Evolutionary conservation across 352 stramenopile genomes (phyloP).

Genomic region (Globisporangium ultimum): DNA sequence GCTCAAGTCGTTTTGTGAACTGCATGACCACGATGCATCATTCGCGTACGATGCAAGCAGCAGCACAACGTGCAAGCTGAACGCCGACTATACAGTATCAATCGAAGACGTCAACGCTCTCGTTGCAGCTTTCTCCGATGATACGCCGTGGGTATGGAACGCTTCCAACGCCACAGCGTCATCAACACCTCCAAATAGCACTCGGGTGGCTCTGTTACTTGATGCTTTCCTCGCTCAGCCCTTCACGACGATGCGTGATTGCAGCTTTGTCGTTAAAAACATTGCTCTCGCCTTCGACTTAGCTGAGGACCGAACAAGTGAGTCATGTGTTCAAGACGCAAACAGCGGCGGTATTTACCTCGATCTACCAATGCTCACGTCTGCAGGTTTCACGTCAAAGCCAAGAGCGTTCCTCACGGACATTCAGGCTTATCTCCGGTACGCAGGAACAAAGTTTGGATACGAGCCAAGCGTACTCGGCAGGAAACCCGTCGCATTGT

Average conservation of each 20-base stretch:
- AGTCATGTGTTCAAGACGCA: slow-evolving; percentile 15
- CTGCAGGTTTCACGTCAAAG: slow-evolving; percentile 23
- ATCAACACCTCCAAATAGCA: slow-evolving; percentile 16
- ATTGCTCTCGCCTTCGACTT: slow-evolving; percentile 24
- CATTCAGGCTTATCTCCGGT: slow-evolving; percentile 47
- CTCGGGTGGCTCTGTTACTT: slow-evolving; percentile 34
- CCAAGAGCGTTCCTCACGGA: slow-evolving; percentile 26
- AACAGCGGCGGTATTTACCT: slow-evolving; percentile 21
- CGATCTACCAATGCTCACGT: slow-evolving; percentile 26
- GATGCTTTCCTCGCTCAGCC: slow-evolving; percentile 52
- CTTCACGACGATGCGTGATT: slow-evolving; percentile 25
- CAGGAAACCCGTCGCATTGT: slow-evolving; percentile 1
- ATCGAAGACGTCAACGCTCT: slow-evolving; percentile 18
- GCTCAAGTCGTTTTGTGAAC: slow-evolving; percentile 39
- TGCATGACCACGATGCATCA: slow-evolving; percentile 18
- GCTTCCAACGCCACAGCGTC: not conserved
- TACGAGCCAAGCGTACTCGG: slow-evolving; percentile 42
- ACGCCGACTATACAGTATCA: slow-evolving; percentile 21
- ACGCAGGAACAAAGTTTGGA: slow-evolving; percentile 49
- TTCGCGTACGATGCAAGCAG: slow-evolving; percentile 31
- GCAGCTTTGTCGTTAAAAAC: slow-evolving; percentile 21
- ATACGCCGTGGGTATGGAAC: slow-evolving; percentile 21
- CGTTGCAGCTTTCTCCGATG: slow-evolving; percentile 22
- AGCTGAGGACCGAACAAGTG: slow-evolving; percentile 13
- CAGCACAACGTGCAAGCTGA: slow-evolving; percentile 17